These are phyloP conservation scores for Erucastrum elatum DNA, from an alignment of 345 rosid species.

Conservation along the genomic window DNA sequence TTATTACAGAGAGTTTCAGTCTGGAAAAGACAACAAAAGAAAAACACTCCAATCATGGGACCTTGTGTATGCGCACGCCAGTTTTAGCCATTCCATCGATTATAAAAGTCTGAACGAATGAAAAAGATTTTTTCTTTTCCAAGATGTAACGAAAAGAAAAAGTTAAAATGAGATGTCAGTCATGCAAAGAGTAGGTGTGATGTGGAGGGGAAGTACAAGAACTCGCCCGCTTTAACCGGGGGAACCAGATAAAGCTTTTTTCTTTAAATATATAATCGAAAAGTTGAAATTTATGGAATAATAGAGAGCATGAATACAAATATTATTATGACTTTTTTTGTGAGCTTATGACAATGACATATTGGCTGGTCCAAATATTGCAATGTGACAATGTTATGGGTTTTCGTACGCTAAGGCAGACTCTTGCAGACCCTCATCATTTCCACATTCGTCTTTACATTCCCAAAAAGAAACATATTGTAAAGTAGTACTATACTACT, in stretches of 20 bases:
- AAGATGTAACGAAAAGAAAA: slow-evolving; percentile 10
- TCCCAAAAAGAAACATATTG: background rate
- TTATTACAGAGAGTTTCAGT: too few relatives aligned
- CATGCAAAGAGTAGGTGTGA: slow-evolving; percentile 38
- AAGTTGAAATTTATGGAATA: background rate
- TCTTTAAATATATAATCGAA: background rate
- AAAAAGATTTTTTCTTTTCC: background rate
- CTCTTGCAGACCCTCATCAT: slow-evolving; percentile 32
- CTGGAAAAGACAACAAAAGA: too few relatives aligned
- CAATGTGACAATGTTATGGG: slow-evolving; percentile 75
- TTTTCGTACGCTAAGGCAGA: slow-evolving; percentile 41
- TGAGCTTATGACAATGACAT: slow-evolving; percentile 9
- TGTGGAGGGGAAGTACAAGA: slow-evolving; percentile 7
- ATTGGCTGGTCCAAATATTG: slow-evolving; percentile 35
- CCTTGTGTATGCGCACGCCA: slow-evolving; percentile 29
- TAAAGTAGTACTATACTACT: too few relatives aligned
- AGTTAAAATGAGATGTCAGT: slow-evolving; percentile 37
- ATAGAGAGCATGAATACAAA: background rate
- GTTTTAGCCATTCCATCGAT: background rate
- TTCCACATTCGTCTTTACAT: slow-evolving; percentile 31
- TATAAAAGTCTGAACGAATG: slow-evolving; percentile 2
- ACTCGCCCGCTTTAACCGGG: slow-evolving; percentile 42
- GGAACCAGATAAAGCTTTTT: slow-evolving; percentile 1
- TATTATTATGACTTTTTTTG: background rate
- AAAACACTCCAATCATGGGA: slow-evolving; percentile 15